These are phyloP conservation scores for Astrothelium macrocarpum DNA, from an alignment of 495 filamentous ascomycete species.

Conservation along the genomic window DNA sequence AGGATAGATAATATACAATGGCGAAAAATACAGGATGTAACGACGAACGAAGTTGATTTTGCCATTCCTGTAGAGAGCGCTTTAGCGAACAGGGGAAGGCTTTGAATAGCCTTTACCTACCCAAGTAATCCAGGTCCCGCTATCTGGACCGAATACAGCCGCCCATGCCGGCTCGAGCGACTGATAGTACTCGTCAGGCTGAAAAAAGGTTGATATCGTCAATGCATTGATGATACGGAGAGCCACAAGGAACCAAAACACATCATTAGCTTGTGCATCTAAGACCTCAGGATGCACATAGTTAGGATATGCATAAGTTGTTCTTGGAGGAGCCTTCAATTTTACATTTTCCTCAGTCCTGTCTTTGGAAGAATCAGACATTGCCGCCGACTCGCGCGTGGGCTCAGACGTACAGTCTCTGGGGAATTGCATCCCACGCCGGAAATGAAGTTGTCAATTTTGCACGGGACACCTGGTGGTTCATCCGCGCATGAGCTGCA, in stretches of 20 bases:
- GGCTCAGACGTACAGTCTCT: background rate
- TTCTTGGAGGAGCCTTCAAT: background rate
- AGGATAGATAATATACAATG: conserved; percentile 54
- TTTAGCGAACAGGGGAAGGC: background rate
- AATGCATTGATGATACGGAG: conserved; percentile 83
- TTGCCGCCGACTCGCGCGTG: background rate
- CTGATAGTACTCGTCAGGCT: conserved; percentile 98
- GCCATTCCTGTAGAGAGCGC: conserved; percentile 67
- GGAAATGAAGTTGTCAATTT: background rate
- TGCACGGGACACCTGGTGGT: background rate
- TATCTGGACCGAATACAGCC: conserved; percentile 65
- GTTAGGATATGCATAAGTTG: background rate
- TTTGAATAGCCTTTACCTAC: conserved; percentile 38
- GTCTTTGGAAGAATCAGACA: background rate
- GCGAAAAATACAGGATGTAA: conserved; percentile 82
- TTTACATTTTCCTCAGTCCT: background rate
- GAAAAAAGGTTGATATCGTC: conserved; percentile 84
- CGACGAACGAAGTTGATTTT: conserved; percentile 80
- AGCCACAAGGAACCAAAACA: conserved; percentile 45
- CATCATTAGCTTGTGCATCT: background rate
- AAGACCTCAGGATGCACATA: background rate
- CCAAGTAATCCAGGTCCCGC: conserved; percentile 94
- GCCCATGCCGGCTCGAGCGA: conserved; percentile 92
- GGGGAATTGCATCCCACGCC: background rate
- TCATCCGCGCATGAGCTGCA: background rate